Conservation (phyloP, 495 filamentous ascomycete species). For the Xylaria bambusicola region DNA sequence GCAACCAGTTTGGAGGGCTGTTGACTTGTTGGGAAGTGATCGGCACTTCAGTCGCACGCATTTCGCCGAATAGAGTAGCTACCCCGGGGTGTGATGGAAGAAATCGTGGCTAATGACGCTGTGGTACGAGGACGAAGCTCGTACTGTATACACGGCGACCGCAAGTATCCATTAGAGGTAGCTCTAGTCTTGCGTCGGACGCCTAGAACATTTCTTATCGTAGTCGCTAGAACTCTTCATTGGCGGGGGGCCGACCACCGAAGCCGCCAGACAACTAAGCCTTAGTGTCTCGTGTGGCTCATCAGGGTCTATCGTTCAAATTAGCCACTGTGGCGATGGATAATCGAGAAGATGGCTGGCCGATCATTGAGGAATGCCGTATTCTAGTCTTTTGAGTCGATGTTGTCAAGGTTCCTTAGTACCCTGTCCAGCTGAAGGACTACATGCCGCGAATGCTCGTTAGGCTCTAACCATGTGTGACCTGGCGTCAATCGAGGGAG, state of each 20-base stretch:
- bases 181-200: neutral
- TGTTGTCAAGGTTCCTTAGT: neutral
- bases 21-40: slow-evolving; percentile 12
- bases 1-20: slow-evolving; percentile 8
- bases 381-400: neutral
- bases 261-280: neutral
- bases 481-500: neutral
- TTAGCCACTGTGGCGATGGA: slow-evolving; percentile 13
- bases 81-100: slow-evolving; percentile 13
- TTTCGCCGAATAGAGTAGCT: slow-evolving; percentile 7
- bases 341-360: neutral
- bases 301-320: neutral
- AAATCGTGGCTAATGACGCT: neutral
- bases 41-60: slow-evolving; percentile 1
- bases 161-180: neutral
- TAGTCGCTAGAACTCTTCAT: neutral
- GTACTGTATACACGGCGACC: slow-evolving; percentile 14
- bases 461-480: neutral
- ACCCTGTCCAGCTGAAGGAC: neutral
- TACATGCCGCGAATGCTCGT: neutral
- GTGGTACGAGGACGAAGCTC: neutral
- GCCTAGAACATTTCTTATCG: neutral
- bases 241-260: slow-evolving; percentile 1
- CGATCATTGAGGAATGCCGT: neutral
- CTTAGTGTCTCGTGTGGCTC: slow-evolving; percentile 1